phyloP scores from a whole-genome alignment of 176 grass and related monocot species.

The Oryza glaberrima region DNA sequence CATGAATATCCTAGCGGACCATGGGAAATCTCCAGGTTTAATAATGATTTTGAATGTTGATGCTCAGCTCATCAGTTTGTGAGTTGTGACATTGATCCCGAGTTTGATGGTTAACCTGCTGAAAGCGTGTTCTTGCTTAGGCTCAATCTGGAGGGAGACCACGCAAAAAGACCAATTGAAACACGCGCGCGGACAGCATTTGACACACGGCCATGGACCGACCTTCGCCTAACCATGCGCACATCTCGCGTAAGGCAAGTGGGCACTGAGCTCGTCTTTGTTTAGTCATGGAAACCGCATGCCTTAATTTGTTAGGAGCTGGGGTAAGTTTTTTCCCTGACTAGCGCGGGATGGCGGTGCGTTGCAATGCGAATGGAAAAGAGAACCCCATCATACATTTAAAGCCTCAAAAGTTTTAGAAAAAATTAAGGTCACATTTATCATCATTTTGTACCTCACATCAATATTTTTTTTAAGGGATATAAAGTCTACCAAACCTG shows the following conservation, averaged over 20 bases:
- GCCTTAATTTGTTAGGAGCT: neutral
- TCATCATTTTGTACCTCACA: too few relatives aligned
- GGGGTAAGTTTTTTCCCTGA: too few relatives aligned
- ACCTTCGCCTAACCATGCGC: conserved; percentile 2
- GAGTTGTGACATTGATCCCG: neutral
- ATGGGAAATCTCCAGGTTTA: neutral
- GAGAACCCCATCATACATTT: too few relatives aligned
- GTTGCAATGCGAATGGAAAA: too few relatives aligned
- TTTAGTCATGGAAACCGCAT: neutral
- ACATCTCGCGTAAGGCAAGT: neutral
- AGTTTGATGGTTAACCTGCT: neutral
- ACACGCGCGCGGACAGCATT: neutral
- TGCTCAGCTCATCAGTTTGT: neutral
- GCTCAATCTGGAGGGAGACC: neutral
- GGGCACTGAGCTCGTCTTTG: neutral
- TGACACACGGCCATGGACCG: neutral
- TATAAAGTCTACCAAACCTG: too few relatives aligned
- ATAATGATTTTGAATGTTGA: neutral
- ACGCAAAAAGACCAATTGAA: neutral
- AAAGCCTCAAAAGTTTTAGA: too few relatives aligned
- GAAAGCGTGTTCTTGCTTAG: neutral
- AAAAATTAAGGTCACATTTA: too few relatives aligned
- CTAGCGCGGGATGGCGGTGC: too few relatives aligned
- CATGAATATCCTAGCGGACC: neutral
- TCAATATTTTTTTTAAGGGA: too few relatives aligned